Conservation (phyloP, 208 protist genomes). For the Naegleria gruberi region DNA sequence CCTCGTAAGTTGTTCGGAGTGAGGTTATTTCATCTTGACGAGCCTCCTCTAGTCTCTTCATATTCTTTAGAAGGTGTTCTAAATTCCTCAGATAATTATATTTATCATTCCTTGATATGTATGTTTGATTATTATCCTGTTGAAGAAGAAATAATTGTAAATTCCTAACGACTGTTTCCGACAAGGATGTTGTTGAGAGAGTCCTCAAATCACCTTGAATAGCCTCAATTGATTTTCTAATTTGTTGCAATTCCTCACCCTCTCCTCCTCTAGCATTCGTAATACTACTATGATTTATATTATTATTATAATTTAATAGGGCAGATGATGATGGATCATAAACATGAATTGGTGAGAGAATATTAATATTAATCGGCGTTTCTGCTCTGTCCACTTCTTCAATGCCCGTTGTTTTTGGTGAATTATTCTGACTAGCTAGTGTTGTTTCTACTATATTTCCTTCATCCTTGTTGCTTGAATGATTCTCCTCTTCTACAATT, state of each 20-base stretch:
- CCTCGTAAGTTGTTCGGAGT: neutral
- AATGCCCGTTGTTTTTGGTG: too few species aligned
- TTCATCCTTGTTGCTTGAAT: too few species aligned
- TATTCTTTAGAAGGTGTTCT: neutral
- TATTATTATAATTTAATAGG: too few species aligned
- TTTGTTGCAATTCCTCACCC: neutral
- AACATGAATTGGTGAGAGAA: too few species aligned
- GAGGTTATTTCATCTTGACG: neutral
- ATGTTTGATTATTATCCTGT: neutral
- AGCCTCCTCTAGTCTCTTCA: neutral
- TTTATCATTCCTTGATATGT: neutral
- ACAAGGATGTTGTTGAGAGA: neutral
- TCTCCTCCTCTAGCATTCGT: too few species aligned
- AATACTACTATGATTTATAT: too few species aligned
- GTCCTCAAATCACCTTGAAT: neutral
- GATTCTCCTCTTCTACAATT: too few species aligned
- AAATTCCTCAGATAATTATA: neutral
- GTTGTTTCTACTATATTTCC: too few species aligned
- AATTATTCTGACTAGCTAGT: too few species aligned
- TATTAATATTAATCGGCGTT: too few species aligned
- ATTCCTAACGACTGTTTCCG: neutral
- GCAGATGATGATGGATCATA: too few species aligned
- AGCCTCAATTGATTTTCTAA: neutral
- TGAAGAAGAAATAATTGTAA: neutral
- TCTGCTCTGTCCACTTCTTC: too few species aligned